phyloP scores from a whole-genome alignment of 2,329 filamentous ascomycete species.

The Fusarium sp. region DNA sequence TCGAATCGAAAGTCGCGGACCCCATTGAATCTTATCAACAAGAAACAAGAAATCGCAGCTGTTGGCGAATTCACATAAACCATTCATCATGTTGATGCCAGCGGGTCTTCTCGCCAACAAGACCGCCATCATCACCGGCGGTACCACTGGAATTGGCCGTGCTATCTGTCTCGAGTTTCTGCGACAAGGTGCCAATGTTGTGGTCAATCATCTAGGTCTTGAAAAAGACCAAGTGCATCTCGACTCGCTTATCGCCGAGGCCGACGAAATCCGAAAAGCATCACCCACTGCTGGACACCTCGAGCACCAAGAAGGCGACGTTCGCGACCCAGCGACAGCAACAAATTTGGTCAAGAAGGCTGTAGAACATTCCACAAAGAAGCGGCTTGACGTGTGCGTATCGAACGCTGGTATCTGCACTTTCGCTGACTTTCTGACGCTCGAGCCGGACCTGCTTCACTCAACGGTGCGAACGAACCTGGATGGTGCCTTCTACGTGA shows the following conservation, averaged over 20 bases:
- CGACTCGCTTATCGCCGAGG: slow-evolving; percentile 63
- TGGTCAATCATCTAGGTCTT: slow-evolving; percentile 81
- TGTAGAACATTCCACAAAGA: slow-evolving; percentile 61
- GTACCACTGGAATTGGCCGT: slow-evolving; percentile 85
- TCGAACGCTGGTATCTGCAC: slow-evolving; percentile 90
- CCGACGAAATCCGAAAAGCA: slow-evolving; percentile 56
- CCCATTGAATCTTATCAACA: background rate
- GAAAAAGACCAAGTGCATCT: slow-evolving; percentile 63
- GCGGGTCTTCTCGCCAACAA: slow-evolving; percentile 74
- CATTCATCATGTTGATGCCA: slow-evolving; percentile 54
- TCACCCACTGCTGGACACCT: slow-evolving; percentile 64
- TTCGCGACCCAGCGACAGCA: slow-evolving; percentile 79
- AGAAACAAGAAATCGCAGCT: background rate
- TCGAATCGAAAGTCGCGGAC: background rate
- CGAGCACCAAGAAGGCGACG: slow-evolving; percentile 79
- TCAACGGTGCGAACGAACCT: slow-evolving; percentile 83
- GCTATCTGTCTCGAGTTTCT: slow-evolving; percentile 86
- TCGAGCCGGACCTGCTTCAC: slow-evolving; percentile 76
- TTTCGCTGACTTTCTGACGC: slow-evolving; percentile 85
- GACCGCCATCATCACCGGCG: slow-evolving; percentile 87
- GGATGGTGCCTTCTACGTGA: slow-evolving; percentile 86
- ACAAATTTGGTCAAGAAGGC: slow-evolving; percentile 73
- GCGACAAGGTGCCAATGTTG: slow-evolving; percentile 79
- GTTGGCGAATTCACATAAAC: background rate
- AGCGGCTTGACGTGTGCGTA: slow-evolving; percentile 80